These are phyloP conservation scores for Priceomyces melissophilus DNA, from an alignment of 805 yeast species.

Conservation along the genomic window DNA sequence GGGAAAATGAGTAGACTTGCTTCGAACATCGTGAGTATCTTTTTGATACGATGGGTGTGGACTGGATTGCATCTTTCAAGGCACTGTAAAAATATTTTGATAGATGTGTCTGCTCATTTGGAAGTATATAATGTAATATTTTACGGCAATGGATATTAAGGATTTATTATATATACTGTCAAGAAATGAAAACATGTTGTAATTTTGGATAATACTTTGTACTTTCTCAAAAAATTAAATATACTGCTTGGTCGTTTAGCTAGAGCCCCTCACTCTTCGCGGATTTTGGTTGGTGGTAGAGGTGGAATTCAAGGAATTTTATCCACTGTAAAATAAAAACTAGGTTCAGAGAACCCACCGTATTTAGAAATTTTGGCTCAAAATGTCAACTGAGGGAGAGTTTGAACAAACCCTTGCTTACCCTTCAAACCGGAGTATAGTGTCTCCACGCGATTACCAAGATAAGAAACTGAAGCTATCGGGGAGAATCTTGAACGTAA, in stretches of 20 bases:
- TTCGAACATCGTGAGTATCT: too few species aligned
- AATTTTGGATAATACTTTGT: slow-evolving; percentile 1
- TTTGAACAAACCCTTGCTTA: slow-evolving; percentile 15
- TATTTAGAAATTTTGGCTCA: too few species aligned
- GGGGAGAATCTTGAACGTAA: slow-evolving; percentile 66
- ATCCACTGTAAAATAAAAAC: too few species aligned
- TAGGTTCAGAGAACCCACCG: too few species aligned
- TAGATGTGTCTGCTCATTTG: slow-evolving; percentile 15
- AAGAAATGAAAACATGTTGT: slow-evolving; percentile 16
- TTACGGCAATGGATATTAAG: slow-evolving; percentile 22
- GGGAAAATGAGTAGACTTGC: too few species aligned
- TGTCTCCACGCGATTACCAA: slow-evolving; percentile 28
- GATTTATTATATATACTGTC: slow-evolving; percentile 19
- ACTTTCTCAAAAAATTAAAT: too few species aligned
- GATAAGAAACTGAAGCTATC: slow-evolving; percentile 37
- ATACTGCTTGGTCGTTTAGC: too few species aligned
- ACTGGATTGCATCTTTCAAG: neutral
- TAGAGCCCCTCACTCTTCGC: too few species aligned
- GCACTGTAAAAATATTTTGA: neutral
- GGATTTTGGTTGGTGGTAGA: too few species aligned
- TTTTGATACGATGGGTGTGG: too few species aligned
- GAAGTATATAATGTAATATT: slow-evolving; percentile 19
- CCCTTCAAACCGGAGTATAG: slow-evolving; percentile 16
- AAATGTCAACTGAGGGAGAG: slow-evolving; percentile 4
- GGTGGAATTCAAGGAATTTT: too few species aligned